A percentile compares a stretch with the other conserved stretches of the same genome.
Evolutionary conservation across 805 yeast species (phyloP).

Genomic region (Cyberlindnera euphorbiiphila): DNA sequence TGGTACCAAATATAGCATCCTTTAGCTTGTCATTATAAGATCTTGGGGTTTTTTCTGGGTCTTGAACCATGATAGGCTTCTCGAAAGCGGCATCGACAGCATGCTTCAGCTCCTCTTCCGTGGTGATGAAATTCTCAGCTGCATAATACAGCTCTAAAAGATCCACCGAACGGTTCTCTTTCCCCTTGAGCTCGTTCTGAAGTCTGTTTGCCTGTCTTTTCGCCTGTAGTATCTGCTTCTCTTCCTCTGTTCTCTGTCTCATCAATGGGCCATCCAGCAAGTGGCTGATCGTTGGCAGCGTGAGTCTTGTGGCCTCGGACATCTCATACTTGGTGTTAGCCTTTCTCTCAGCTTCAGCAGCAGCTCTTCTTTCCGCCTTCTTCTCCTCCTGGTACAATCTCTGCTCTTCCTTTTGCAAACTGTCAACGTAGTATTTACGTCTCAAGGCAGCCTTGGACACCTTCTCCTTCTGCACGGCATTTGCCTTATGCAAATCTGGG

Average conservation of each 20-base stretch:
- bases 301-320: slow-evolving; percentile 53
- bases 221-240: slow-evolving; percentile 48
- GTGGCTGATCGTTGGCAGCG: slow-evolving; percentile 76
- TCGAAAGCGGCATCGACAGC: slow-evolving; percentile 57
- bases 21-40: slow-evolving; percentile 21
- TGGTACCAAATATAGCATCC: slow-evolving; percentile 37
- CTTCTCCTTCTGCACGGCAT: slow-evolving; percentile 28
- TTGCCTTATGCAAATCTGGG: slow-evolving; percentile 22
- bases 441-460: slow-evolving; percentile 56
- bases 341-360: slow-evolving; percentile 26
- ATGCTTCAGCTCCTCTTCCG: slow-evolving; percentile 58
- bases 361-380: slow-evolving; percentile 27
- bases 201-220: slow-evolving; percentile 69
- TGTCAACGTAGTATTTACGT: slow-evolving; percentile 62
- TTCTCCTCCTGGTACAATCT: slow-evolving; percentile 33
- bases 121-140: slow-evolving; percentile 63
- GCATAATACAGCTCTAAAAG: slow-evolving; percentile 71
- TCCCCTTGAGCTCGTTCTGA: slow-evolving; percentile 45
- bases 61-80: neutral
- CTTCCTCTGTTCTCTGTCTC: slow-evolving; percentile 70
- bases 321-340: slow-evolving; percentile 38
- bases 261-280: slow-evolving; percentile 66
- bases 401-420: slow-evolving; percentile 38
- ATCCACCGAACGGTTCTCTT: slow-evolving; percentile 50
- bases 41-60: slow-evolving; percentile 16